Base-by-base conservation (phyloP, 805 yeast species). In the Maudiozyma turicensis region DNA sequence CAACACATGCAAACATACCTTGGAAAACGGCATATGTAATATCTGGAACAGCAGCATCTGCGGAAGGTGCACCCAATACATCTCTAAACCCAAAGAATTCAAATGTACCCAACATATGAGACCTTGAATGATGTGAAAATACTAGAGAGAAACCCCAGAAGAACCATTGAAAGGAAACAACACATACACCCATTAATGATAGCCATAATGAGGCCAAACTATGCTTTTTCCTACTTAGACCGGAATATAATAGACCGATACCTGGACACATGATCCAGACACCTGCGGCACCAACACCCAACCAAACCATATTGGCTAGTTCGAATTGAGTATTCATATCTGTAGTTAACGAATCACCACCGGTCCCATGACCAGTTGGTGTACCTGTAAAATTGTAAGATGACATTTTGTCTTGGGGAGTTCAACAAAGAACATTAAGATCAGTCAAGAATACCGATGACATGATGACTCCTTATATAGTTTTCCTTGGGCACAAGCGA, bases 191-290 rank as follows among this genome's bases (percentile, higher is more conserved):
- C 86, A 88, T 89, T 64, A 93, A 71, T 6, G 96, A 83, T 28
- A 96, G 93, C 97, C 97, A 93, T 47, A 93, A 71, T 47, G 93
- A 73, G 7, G 97, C 86, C 48, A 93, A 72, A n/a, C 97, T 96
- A 61, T 93, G 97, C 68, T 90, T 87, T 69, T 91, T 91, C 68
- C 99, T 81, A 13, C 96, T 82, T 53, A 93, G 72, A 56, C 99
- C 99, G 35, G 96, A 87, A 70, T 91, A 91, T 54, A 91, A 73
- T 48, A 93, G 70, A 52, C 98, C 99, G 47, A 93, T 83, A 53
- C 99, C 99, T 37, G 98, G 97, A 58, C 89, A 71, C 96, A 91
- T 93, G 59, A 91, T 80, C 89, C 95, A 90, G 52, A 91, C 98
- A 50, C 93, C 74, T 26, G 78, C 82, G 8, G 81, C 82, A n/a